A percentile compares a stretch with the other conserved stretches of the same genome.
These are phyloP conservation scores for Penicillium sp. DNA, from an alignment of 2,329 filamentous ascomycete genomes.

Conservation along the genomic window DNA sequence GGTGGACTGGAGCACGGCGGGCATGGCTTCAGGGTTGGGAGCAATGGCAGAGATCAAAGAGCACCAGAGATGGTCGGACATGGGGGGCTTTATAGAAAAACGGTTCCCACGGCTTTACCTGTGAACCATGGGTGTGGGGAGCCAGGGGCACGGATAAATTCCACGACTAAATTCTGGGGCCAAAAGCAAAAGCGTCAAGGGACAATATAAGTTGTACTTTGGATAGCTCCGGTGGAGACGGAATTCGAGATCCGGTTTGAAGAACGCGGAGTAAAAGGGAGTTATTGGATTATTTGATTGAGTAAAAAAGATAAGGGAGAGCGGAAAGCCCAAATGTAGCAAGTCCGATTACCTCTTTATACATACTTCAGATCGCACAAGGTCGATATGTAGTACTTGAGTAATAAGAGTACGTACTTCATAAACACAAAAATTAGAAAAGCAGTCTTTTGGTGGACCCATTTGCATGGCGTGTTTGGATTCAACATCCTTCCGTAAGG, in stretches of 20 bases:
- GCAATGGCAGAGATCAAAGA: constrained; percentile 36
- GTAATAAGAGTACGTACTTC: too few species aligned
- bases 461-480: constrained; percentile 1
- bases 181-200: neutral
- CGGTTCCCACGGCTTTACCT: neutral
- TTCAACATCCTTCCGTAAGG: neutral
- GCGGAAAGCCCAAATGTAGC: constrained; percentile 12
- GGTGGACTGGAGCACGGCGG: constrained; percentile 39
- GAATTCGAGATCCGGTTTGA: constrained; percentile 11
- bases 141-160: neutral
- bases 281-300: constrained; percentile 15
- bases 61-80: constrained; percentile 38
- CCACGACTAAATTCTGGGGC: neutral
- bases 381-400: neutral
- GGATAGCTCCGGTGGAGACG: constrained; percentile 10
- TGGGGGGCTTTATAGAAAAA: constrained; percentile 14
- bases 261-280: neutral
- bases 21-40: constrained; percentile 37
- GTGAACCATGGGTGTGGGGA: neutral
- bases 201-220: neutral
- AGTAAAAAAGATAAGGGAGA: constrained; percentile 12
- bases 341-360: constrained; percentile 10
- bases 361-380: neutral
- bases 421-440: neutral
- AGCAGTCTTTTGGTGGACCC: neutral